These are phyloP conservation scores for Cetraspora pellucida DNA, from an alignment of 192 early-diverging fungal genomes.

Conservation along the genomic window DNA sequence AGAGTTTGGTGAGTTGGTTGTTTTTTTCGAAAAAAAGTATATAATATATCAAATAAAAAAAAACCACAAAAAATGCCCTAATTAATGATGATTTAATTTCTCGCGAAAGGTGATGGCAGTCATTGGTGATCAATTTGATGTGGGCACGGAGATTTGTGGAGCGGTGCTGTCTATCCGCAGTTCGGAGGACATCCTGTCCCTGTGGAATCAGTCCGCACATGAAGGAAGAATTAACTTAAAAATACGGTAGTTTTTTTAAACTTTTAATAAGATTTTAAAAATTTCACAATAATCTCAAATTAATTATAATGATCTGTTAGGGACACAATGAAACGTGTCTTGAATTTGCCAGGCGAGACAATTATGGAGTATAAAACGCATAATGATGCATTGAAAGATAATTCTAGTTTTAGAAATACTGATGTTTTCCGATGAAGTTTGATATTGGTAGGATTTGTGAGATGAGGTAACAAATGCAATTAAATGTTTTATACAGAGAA, in stretches of 20 bases:
- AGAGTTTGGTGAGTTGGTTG: constrained; percentile 65
- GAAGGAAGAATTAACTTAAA: constrained; percentile 81
- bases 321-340: constrained; percentile 84
- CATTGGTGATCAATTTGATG: constrained; percentile 89
- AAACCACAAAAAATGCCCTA: neutral
- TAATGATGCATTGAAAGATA: constrained; percentile 83
- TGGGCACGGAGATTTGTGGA: constrained; percentile 88
- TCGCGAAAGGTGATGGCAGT: constrained; percentile 70
- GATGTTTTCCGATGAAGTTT: constrained; percentile 67
- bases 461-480: no score
- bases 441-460: no score
- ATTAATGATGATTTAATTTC: neutral
- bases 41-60: neutral
- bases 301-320: constrained; percentile 40
- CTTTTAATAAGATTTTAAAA: neutral
- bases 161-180: constrained; percentile 91
- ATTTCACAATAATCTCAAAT: neutral
- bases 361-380: constrained; percentile 97
- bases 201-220: constrained; percentile 91
- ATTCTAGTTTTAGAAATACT: constrained; percentile 84
- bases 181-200: constrained; percentile 90
- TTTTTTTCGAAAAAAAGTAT: neutral
- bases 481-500: no score
- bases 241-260: constrained; percentile 61
- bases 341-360: constrained; percentile 84